Evolutionary conservation across 495 filamentous ascomycete species (phyloP).

Genomic region (Hypoxylon perforatum): DNA sequence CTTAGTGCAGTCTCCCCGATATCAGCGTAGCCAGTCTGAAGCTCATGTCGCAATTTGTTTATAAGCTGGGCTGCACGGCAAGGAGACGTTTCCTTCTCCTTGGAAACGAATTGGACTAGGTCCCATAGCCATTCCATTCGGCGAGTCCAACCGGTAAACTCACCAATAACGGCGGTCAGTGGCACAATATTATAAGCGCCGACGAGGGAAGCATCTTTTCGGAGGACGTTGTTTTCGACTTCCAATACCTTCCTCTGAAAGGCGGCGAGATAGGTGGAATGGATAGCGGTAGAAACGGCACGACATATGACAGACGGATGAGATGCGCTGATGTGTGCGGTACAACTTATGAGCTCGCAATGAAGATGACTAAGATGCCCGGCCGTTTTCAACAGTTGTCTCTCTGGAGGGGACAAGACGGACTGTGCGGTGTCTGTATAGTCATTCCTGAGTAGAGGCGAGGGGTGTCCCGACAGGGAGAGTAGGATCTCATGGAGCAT

Average conservation of each 20-base stretch:
- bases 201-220: conserved; percentile 75
- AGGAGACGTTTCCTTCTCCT: conserved; percentile 52
- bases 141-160: conserved; percentile 86
- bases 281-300: conserved; percentile 84
- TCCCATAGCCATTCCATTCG: conserved; percentile 87
- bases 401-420: conserved; percentile 78
- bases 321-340: conserved; percentile 70
- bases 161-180: conserved; percentile 80
- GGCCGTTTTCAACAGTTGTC: conserved; percentile 80
- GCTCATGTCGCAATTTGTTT: conserved; percentile 74
- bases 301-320: conserved; percentile 86
- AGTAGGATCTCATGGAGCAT: conserved; percentile 99
- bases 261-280: conserved; percentile 74
- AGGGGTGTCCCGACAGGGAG: conserved; percentile 91
- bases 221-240: conserved; percentile 81
- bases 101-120: conserved; percentile 72
- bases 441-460: conserved; percentile 75
- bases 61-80: conserved; percentile 70
- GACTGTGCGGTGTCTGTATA: conserved; percentile 52
- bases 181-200: conserved; percentile 94
- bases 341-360: conserved; percentile 70
- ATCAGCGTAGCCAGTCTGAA: conserved; percentile 89
- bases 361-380: conserved; percentile 81
- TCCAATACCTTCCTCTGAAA: conserved; percentile 87
- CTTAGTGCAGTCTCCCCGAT: conserved; percentile 78